Conservation (phyloP, 345 rosid species). For the Excoecaria agallocha region DNA sequence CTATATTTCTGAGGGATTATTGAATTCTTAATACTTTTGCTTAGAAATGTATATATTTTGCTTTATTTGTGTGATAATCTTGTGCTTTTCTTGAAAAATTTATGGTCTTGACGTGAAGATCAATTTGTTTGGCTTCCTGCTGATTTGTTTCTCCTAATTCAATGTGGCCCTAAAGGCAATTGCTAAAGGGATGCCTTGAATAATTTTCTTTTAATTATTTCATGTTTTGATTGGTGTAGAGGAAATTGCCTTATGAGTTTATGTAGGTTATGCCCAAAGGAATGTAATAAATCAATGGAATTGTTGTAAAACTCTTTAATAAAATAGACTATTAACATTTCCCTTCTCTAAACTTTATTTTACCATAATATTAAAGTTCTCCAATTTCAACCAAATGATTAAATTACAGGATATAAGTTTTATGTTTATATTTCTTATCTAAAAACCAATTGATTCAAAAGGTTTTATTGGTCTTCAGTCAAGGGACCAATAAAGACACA, state of each 20-base stretch:
- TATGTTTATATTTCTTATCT: neutral
- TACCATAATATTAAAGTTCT: no score
- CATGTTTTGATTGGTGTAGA: neutral
- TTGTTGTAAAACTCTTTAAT: no score
- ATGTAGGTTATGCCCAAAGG: no score
- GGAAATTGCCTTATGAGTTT: no score
- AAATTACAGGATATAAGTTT: neutral
- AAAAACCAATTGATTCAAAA: neutral
- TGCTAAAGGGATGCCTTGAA: neutral
- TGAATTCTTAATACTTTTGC: neutral
- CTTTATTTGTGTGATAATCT: constrained; percentile 1
- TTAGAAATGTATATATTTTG: neutral
- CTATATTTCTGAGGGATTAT: constrained; percentile 1
- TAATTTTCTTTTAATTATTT: neutral
- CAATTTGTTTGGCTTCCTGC: no score
- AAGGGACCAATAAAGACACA: constrained; percentile 19
- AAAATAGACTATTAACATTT: no score
- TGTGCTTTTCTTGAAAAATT: neutral
- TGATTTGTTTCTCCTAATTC: neutral
- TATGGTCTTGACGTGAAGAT: neutral
- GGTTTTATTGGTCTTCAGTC: constrained; percentile 29
- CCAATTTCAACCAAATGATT: no score
- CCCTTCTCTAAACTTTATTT: no score
- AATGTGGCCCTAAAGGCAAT: neutral
- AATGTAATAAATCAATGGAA: no score